Percentiles rank a stretch among this genome's conserved stretches.
These are phyloP conservation scores for Ashbya aceris DNA, from an alignment of 1,139 yeast genomes.

Conservation along the genomic window DNA sequence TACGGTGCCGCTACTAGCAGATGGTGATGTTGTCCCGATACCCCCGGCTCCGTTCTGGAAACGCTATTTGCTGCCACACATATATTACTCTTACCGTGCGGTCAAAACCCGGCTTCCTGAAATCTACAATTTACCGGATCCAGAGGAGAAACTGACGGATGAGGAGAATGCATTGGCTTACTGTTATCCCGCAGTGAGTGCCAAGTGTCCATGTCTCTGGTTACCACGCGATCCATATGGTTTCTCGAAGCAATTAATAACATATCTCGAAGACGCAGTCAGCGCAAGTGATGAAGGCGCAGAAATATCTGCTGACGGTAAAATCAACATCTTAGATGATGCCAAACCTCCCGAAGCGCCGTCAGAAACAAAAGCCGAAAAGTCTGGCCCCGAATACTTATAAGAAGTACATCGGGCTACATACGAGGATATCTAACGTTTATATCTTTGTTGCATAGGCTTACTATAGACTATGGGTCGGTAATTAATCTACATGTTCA, in stretches of 20 bases:
- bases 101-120: slow-evolving; percentile 50
- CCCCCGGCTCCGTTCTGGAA: slow-evolving; percentile 35
- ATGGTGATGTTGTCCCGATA: slow-evolving; percentile 31
- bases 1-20: slow-evolving; percentile 41
- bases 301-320: slow-evolving; percentile 50
- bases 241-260: slow-evolving; percentile 52
- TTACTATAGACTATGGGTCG: too few relatives aligned
- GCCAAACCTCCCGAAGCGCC: too few relatives aligned
- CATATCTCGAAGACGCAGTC: slow-evolving; percentile 39
- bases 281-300: slow-evolving; percentile 62
- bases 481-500: too few relatives aligned
- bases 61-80: slow-evolving; percentile 57
- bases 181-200: slow-evolving; percentile 62
- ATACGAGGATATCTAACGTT: too few relatives aligned
- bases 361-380: too few relatives aligned
- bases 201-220: slow-evolving; percentile 70
- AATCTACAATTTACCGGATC: slow-evolving; percentile 35
- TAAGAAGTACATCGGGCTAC: too few relatives aligned
- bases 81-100: slow-evolving; percentile 47
- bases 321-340: slow-evolving; percentile 21
- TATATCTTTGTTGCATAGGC: too few relatives aligned
- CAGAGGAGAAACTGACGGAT: slow-evolving; percentile 30
- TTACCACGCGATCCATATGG: slow-evolving; percentile 83
- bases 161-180: slow-evolving; percentile 43
- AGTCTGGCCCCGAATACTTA: too few relatives aligned